Percentiles rank a stretch among this genome's conserved stretches.
Evolutionary conservation across 2,329 filamentous ascomycete genomes (phyloP).

Genomic region (Macrophomina pseudophaseolina): DNA sequence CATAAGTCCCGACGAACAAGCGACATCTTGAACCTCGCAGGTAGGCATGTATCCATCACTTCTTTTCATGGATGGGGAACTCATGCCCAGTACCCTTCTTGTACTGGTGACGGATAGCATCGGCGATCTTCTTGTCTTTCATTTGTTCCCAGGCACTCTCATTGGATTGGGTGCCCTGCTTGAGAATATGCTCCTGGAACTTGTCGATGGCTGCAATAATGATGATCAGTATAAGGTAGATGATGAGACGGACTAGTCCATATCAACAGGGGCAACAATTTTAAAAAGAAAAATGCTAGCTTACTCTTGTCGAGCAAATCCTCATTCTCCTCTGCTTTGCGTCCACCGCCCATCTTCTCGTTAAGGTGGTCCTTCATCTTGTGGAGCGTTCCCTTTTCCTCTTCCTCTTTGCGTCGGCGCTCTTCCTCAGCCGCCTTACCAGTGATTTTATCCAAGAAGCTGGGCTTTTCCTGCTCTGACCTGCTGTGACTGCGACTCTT

Average conservation of each 20-base stretch:
- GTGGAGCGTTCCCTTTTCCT: constrained; percentile 12
- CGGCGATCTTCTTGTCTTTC: constrained; percentile 24
- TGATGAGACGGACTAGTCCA: constrained; percentile 6
- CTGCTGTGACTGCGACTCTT: constrained; percentile 3
- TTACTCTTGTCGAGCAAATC: constrained; percentile 27
- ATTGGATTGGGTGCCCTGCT: constrained; percentile 12
- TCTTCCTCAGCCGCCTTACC: constrained; percentile 25
- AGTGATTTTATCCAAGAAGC: constrained; percentile 25
- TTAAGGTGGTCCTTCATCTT: constrained; percentile 25
- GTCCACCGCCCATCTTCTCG: constrained; percentile 22
- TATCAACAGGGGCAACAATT: constrained; percentile 6
- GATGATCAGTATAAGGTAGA: constrained; percentile 17
- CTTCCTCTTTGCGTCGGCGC: constrained; percentile 16
- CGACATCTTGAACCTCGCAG: too few relatives aligned
- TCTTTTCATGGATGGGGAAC: constrained; percentile 25
- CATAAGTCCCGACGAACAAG: background rate
- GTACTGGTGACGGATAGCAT: constrained; percentile 19
- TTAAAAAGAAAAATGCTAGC: background rate
- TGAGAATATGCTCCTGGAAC: constrained; percentile 25
- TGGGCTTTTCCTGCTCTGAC: constrained; percentile 20
- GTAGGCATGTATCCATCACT: background rate
- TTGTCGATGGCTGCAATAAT: constrained; percentile 26
- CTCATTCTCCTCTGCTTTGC: constrained; percentile 23
- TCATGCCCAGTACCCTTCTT: constrained; percentile 24
- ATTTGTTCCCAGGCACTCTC: constrained; percentile 25